These are phyloP conservation scores for Zanthoxylum bungeanum DNA, from an alignment of 345 rosid species.

Conservation along the genomic window DNA sequence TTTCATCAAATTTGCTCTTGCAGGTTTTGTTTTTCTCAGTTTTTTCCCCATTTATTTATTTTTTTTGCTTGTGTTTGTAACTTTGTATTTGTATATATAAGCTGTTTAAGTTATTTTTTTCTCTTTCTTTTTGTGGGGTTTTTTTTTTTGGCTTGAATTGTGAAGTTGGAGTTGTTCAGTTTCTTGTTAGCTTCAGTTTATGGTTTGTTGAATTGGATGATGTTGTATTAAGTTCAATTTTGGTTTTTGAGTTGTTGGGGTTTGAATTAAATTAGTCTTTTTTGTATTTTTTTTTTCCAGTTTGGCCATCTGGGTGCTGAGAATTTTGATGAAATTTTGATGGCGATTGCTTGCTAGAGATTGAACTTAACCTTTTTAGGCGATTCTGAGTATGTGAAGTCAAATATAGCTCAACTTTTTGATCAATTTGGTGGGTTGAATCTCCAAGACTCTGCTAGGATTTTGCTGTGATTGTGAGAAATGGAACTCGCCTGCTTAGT, in stretches of 20 bases:
- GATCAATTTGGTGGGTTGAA: slow-evolving; percentile 6
- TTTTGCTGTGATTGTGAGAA: slow-evolving; percentile 8
- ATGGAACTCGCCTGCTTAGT: not conserved
- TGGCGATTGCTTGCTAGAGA: not conserved
- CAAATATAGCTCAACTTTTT: not conserved
- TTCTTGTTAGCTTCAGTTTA: slow-evolving; percentile 18
- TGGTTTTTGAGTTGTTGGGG: slow-evolving; percentile 8
- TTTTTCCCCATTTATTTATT: not conserved
- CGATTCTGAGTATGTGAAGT: not conserved
- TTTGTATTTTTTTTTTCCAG: not conserved
- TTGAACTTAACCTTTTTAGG: not conserved
- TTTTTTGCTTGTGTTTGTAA: not conserved
- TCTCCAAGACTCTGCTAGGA: slow-evolving; percentile 10
- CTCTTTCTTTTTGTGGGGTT: not conserved
- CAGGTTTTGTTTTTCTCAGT: not conserved
- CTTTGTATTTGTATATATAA: not conserved
- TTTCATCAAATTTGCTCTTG: not conserved
- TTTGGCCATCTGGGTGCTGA: slow-evolving; percentile 15
- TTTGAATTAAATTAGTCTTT: not conserved
- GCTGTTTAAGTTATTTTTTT: too few species aligned
- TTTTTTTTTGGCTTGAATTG: not conserved
- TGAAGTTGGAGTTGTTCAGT: slow-evolving; percentile 9
- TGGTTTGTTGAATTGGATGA: slow-evolving; percentile 25
- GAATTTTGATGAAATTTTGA: slow-evolving; percentile 2
- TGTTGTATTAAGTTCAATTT: slow-evolving; percentile 11